Evolutionary conservation across 2,329 filamentous ascomycete genomes (phyloP).

Genomic region (Aspergillus vadensis): DNA sequence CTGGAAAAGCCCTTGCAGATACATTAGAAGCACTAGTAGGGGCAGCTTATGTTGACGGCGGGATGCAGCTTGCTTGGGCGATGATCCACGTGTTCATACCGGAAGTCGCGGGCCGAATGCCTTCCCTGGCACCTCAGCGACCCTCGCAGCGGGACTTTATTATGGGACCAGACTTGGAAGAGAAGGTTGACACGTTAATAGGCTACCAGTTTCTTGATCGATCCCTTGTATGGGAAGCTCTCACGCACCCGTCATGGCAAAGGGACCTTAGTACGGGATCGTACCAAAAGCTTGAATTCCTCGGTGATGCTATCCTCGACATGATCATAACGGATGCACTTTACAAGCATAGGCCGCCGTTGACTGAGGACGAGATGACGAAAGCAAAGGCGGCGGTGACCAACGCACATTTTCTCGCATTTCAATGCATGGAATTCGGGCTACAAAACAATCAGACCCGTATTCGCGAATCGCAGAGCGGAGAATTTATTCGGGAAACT

Average conservation of each 20-base stretch:
- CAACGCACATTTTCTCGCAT: constrained; percentile 13
- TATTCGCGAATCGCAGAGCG: background rate
- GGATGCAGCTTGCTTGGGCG: background rate
- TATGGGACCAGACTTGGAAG: constrained; percentile 7
- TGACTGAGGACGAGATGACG: constrained; percentile 11
- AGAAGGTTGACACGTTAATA: constrained; percentile 10
- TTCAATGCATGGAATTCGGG: constrained; percentile 12
- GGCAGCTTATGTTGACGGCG: constrained; percentile 1
- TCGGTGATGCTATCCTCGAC: constrained; percentile 15
- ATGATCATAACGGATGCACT: constrained; percentile 12
- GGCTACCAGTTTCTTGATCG: constrained; percentile 12
- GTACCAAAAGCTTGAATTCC: constrained; percentile 15
- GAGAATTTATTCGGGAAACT: background rate
- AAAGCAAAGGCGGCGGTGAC: constrained; percentile 8
- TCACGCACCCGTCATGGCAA: constrained; percentile 15
- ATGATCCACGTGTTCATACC: constrained; percentile 2
- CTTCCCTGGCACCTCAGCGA: background rate
- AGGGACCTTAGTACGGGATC: constrained; percentile 12
- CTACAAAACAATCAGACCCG: background rate
- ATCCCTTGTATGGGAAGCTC: constrained; percentile 12
- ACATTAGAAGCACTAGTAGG: constrained; percentile 5
- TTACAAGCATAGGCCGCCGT: background rate
- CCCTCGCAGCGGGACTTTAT: background rate
- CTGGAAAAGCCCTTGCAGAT: constrained; percentile 2
- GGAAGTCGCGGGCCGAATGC: background rate